Base-by-base conservation (phyloP, 2,329 filamentous ascomycete genomes). In the Monilinia fructigena region DNA sequence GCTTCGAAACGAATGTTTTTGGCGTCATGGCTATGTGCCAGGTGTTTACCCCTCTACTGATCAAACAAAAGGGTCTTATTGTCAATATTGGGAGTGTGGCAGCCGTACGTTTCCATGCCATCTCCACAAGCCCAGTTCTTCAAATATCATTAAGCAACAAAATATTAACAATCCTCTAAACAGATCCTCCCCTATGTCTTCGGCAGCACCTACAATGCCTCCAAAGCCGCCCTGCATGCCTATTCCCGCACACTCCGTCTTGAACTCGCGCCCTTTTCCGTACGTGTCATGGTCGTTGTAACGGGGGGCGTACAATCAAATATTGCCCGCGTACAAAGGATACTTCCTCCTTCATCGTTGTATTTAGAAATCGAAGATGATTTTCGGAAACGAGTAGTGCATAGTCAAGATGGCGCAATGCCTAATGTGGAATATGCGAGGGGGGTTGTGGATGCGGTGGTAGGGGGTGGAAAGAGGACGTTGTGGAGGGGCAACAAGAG, bases 151-250 rank as follows among this genome's bases (percentile, higher is more conserved):
- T 16, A 16, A 12, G 50, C 23, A 42, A 52, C 4, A 53, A 55
- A 1, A 16, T 40, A 5, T 35, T 60, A 61, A 61, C 23, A 26
- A 42, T 1, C n/a, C 31, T 5, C 3, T 6, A 10, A 8, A 16
- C 31, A 91, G 31, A 86, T 93, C 52, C 91, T 96, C 70, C 86
- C 91, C 4, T 97, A 97, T 77, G 82, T 88, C 0, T 92, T 92
- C 55, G 93, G 93, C 28, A 87, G 87, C 76, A 94, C 97, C 75
- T 97, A 97, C 84, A 97, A 93, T 77, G 91, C 93, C 2, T 92
- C 90, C 68, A 97, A 97, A 80, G 92, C 93, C 26, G 93, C 93
- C 1, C 40, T 76, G 1, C 69, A 72, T 28, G 42, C 68, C 0
- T 72, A 68, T 35, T 69, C 68, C 12, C 64, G 72, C 3, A 73